phyloP scores from a whole-genome alignment of 352 stramenopile genomes.

The Globisporangium recalcitrans region DNA sequence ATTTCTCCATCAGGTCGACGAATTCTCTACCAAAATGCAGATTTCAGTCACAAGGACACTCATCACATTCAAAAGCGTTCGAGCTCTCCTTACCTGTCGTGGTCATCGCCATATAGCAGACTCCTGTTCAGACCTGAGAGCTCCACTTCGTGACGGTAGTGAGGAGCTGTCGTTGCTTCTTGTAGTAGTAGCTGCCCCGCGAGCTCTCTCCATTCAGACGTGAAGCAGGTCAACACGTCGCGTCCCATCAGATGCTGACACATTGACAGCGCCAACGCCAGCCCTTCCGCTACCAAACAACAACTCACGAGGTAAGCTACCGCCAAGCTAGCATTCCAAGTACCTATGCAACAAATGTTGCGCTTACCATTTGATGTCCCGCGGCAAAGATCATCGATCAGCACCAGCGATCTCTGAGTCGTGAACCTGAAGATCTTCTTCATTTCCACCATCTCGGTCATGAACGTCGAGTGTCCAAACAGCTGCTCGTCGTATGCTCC shows the following conservation, averaged over 20 bases:
- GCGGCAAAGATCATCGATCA: slow-evolving; percentile 53
- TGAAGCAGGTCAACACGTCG: slow-evolving; percentile 25
- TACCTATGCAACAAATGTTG: neutral
- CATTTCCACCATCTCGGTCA: slow-evolving; percentile 53
- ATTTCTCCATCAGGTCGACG: slow-evolving; percentile 18
- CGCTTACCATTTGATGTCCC: slow-evolving; percentile 32
- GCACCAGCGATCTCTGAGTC: slow-evolving; percentile 30
- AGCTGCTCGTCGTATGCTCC: slow-evolving; percentile 47
- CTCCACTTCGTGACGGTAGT: neutral
- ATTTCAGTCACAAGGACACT: neutral
- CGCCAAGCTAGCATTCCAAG: neutral
- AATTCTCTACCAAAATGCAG: slow-evolving; percentile 19
- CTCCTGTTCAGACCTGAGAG: neutral
- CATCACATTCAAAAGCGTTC: neutral
- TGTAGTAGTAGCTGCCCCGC: slow-evolving; percentile 6
- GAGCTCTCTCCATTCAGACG: slow-evolving; percentile 30
- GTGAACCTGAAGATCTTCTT: slow-evolving; percentile 28
- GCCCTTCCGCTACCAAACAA: slow-evolving; percentile 22
- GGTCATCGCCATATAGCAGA: neutral
- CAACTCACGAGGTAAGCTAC: neutral
- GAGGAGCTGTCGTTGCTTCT: neutral
- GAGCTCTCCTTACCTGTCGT: slow-evolving; percentile 2
- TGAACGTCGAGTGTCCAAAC: slow-evolving; percentile 43
- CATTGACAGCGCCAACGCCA: slow-evolving; percentile 27
- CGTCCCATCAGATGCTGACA: slow-evolving; percentile 28